These are phyloP conservation scores for Phoma herbarum DNA, from an alignment of 2,329 filamentous ascomycete genomes.

Conservation along the genomic window DNA sequence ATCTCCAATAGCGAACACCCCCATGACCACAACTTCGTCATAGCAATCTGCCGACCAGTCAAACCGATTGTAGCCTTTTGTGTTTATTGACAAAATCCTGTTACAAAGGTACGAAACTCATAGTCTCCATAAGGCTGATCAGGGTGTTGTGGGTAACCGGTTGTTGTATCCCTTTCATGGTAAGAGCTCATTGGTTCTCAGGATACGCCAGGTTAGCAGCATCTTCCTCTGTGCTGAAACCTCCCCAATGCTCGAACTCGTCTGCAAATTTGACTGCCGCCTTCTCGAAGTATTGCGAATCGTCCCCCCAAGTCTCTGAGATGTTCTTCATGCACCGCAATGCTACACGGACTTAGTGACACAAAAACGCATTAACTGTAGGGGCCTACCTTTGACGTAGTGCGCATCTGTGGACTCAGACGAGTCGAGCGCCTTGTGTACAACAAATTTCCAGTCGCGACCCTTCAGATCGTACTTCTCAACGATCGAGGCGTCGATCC, in stretches of 20 bases:
- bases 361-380: not conserved
- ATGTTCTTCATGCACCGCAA: conserved; percentile 79
- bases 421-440: conserved; percentile 74
- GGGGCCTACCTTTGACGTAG: conserved; percentile 76
- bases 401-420: conserved; percentile 77
- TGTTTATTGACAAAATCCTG: not conserved
- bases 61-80: not conserved
- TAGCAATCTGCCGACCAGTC: conserved; percentile 14
- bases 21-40: conserved; percentile 8
- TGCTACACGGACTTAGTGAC: conserved; percentile 53
- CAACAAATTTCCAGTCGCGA: conserved; percentile 80
- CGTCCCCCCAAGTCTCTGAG: conserved; percentile 77
- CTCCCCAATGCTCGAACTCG: conserved; percentile 75
- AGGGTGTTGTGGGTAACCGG: not conserved
- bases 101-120: not conserved
- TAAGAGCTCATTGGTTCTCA: conserved; percentile 24
- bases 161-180: not conserved
- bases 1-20: conserved; percentile 1
- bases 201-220: conserved; percentile 37
- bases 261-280: conserved; percentile 77
- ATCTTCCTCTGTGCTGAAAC: conserved; percentile 50
- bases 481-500: conserved; percentile 71
- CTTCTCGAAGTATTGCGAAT: conserved; percentile 70
- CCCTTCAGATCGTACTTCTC: conserved; percentile 66
- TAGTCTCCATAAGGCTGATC: not conserved